phyloP scores from a whole-genome alignment of 169 alveolate genomes.

The Cryptosporidium baileyi region DNA sequence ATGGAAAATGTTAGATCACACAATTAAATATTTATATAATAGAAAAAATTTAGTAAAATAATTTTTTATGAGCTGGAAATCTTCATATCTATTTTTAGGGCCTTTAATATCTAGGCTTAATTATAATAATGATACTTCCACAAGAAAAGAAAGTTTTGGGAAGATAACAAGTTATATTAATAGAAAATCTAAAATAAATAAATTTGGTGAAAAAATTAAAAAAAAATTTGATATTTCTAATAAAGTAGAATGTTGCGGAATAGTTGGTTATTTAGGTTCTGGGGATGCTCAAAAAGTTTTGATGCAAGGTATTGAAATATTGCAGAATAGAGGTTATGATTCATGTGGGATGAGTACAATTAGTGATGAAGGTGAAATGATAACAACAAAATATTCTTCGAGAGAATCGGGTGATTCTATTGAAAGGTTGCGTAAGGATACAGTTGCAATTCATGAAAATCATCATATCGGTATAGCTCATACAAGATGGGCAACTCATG shows the following conservation, averaged over 20 bases:
- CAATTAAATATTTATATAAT: neutral
- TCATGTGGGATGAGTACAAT: constrained; percentile 93
- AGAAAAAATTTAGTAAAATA: neutral
- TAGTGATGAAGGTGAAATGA: constrained; percentile 77
- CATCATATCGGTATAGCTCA: constrained; percentile 95
- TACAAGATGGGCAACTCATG: constrained; percentile 99
- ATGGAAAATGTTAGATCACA: no score
- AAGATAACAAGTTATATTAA: neutral
- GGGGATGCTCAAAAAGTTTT: constrained; percentile 83
- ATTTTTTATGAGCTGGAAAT: constrained; percentile 2
- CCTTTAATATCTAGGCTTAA: neutral
- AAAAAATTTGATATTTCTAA: neutral
- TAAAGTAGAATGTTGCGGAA: constrained; percentile 83
- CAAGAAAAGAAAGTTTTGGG: neutral
- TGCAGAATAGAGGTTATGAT: constrained; percentile 93
- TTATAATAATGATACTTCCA: neutral
- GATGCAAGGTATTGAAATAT: constrained; percentile 85
- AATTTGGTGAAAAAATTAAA: neutral
- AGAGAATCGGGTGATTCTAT: constrained; percentile 80
- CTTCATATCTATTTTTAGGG: neutral
- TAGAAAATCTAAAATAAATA: neutral
- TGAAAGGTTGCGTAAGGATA: constrained; percentile 79
- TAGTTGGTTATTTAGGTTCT: constrained; percentile 88
- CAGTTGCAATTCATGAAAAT: constrained; percentile 79
- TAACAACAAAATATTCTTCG: constrained; percentile 86